A percentile compares a stretch with the other conserved stretches of the same genome.
These are phyloP conservation scores for Clonostachys sp. DNA, from an alignment of 2,329 filamentous ascomycete genomes.

Conservation along the genomic window DNA sequence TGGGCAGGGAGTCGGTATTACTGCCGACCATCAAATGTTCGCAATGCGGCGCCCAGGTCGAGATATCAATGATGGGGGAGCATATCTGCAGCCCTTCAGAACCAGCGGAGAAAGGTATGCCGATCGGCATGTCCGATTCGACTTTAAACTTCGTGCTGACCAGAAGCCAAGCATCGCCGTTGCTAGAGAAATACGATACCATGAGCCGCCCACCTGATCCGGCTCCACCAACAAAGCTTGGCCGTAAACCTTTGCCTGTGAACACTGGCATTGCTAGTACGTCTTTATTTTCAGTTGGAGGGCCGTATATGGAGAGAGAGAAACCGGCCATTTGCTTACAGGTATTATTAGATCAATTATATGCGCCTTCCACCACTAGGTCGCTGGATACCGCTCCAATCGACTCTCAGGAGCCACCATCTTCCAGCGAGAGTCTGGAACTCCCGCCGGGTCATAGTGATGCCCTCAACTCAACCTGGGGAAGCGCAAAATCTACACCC, in stretches of 20 bases:
- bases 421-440: no score
- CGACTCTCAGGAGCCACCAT: no score
- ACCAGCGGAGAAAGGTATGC: no score
- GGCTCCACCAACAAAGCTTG: conserved; percentile 24
- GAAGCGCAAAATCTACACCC: conserved; percentile 13
- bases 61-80: conserved; percentile 82
- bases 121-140: no score
- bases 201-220: conserved; percentile 11
- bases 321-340: not conserved
- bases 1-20: conserved; percentile 60
- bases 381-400: no score
- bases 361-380: conserved; percentile 15
- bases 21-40: conserved; percentile 87
- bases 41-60: conserved; percentile 69
- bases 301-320: no score
- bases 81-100: conserved; percentile 57
- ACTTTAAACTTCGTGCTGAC: no score
- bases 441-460: conserved; percentile 17
- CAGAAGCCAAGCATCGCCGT: no score
- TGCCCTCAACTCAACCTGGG: conserved; percentile 57
- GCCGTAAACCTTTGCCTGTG: conserved; percentile 38
- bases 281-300: not conserved
- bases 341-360: conserved; percentile 14
- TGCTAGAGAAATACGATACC: not conserved
- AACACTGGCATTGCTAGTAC: conserved; percentile 49